phyloP scores from a whole-genome alignment of 352 stramenopile genomes.

The Elongisporangium anandrum region DNA sequence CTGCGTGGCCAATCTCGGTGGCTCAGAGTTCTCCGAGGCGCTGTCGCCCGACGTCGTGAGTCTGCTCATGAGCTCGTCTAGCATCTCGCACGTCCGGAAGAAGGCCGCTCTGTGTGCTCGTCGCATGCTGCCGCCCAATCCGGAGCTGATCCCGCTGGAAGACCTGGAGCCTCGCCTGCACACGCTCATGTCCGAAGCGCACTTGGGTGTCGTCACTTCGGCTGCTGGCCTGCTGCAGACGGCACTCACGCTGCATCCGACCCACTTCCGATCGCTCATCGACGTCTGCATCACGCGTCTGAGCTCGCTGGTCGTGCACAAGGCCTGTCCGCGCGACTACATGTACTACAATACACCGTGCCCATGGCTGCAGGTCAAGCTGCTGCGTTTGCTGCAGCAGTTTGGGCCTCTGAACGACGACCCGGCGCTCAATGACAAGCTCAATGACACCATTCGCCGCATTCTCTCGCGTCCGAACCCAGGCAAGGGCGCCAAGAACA shows the following conservation, averaged over 20 bases:
- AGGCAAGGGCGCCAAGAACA: constrained; percentile 90
- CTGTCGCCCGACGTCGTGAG: constrained; percentile 92
- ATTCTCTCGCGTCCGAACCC: constrained; percentile 90
- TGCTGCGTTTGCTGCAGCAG: constrained; percentile 92
- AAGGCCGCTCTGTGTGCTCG: constrained; percentile 95
- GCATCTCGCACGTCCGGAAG: constrained; percentile 94
- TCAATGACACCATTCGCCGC: constrained; percentile 90
- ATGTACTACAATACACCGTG: constrained; percentile 97
- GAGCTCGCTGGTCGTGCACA: constrained; percentile 91
- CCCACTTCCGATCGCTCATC: constrained; percentile 90
- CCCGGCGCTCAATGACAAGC: constrained; percentile 41
- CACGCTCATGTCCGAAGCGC: constrained; percentile 88
- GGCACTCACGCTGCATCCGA: constrained; percentile 84
- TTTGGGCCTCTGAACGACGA: constrained; percentile 77
- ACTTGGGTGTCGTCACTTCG: constrained; percentile 94
- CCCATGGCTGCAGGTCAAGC: constrained; percentile 94
- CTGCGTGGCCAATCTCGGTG: constrained; percentile 95
- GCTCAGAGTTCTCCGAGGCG: constrained; percentile 92
- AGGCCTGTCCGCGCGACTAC: constrained; percentile 92
- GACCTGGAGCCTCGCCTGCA: constrained; percentile 61
- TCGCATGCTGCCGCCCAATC: constrained; percentile 90
- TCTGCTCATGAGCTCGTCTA: constrained; percentile 89
- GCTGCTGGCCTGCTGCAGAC: constrained; percentile 90
- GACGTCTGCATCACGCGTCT: constrained; percentile 92
- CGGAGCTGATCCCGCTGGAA: constrained; percentile 87